phyloP scores from a whole-genome alignment of 805 yeast genomes.

The Schwanniomyces sp. region DNA sequence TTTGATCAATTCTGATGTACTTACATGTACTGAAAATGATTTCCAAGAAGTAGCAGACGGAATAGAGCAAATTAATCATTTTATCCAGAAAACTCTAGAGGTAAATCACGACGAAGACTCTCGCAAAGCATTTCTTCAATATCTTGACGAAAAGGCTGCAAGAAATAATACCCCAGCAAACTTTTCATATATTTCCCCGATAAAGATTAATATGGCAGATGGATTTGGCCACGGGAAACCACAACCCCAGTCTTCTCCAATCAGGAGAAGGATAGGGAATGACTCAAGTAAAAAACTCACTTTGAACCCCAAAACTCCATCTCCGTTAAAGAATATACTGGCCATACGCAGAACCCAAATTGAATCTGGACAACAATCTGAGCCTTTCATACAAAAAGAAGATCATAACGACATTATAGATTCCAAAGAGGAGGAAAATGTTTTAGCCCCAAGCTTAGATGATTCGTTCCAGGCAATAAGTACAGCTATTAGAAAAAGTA shows the following conservation, averaged over 20 bases:
- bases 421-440: not conserved
- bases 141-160: not conserved
- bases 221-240: not conserved
- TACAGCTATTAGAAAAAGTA: slow-evolving; percentile 45
- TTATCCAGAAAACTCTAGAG: slow-evolving; percentile 33
- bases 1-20: slow-evolving; percentile 30
- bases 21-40: slow-evolving; percentile 37
- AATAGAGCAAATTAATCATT: slow-evolving; percentile 41
- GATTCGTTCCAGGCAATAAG: slow-evolving; percentile 50
- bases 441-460: slow-evolving; percentile 15
- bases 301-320: slow-evolving; percentile 6
- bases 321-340: slow-evolving; percentile 4
- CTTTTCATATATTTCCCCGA: slow-evolving; percentile 5
- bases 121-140: not conserved
- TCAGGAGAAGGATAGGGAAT: not conserved
- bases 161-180: not conserved
- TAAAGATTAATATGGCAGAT: not conserved
- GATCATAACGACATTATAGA: not conserved
- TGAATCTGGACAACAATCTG: slow-evolving; percentile 19
- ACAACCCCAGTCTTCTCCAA: slow-evolving; percentile 1
- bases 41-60: slow-evolving; percentile 39
- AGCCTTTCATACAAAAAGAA: slow-evolving; percentile 11
- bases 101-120: slow-evolving; percentile 5
- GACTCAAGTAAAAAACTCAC: not conserved
- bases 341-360: slow-evolving; percentile 15